Evolutionary conservation across 371 early-diverging fungal species (phyloP), one percentile per base, ranked within the genome.

Genomic region (Mucor sp.): DNA sequence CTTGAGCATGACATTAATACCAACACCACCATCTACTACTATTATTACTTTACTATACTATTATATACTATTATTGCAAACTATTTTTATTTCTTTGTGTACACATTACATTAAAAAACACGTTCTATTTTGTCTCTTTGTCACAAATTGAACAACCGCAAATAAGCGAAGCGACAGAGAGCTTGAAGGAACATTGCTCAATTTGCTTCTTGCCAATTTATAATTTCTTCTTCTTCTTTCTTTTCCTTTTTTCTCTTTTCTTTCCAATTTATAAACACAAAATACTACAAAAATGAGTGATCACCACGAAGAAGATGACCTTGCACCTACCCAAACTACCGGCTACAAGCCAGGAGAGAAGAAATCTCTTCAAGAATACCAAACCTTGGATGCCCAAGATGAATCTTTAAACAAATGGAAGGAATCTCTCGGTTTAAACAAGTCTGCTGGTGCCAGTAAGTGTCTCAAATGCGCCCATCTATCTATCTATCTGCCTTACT

Each of bases 341-440:
- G 92, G 92, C 58, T 94, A 93, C 77, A 90, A 87, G 79, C 87
- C 87, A 43, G 90, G 92, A 58, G 93, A 91, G 68, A 97, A 97
- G 88, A 98, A 97, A 88, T 90, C 94, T 27, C 71, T 95, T 28
- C 87, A 88, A 48, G 96, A 98, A 79, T 90, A 93, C 71, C 82
- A 92, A 66, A 77, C 85, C 21, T 84, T 98, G 62, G 98, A 98
- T 76, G 91, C 93, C 63, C 81, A 89, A 68, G 98, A 98, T 84
- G 96, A 96, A 80, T 95, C 97, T 25, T 88, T 98, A 59, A 83
- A 87, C 68, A 96, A 95, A 81, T 98, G 98, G 98, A 98, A 98
- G 85, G 91, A 90, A 67, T 94, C 95, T 43, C 90, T 98, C 55
- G 98, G 98, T 47, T 82, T 97, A 60, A 74, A 71, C 62, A 81